Base-by-base conservation (phyloP, 805 yeast species). In the Pichia thaimueangensis region DNA sequence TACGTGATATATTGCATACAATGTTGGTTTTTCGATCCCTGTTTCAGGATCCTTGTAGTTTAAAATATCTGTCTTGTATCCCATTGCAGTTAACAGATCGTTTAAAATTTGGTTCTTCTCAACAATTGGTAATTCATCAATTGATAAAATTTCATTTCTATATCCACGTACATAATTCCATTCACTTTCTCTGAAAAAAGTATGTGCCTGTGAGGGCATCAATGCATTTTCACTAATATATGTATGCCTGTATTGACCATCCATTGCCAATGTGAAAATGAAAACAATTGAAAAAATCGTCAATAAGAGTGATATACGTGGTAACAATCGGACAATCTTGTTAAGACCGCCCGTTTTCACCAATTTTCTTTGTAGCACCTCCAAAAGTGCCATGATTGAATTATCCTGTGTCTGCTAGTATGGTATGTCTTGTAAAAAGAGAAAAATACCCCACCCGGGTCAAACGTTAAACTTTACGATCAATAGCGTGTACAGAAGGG, bases 191-290 rank as follows among this genome's bases (percentile, higher is more conserved):
- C 97, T 72, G 60, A 86, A 93, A 58, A 87, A 88, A 20, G 94
- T 80, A 52, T 82, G 81, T 3, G 93, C 97, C 60, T 93, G 97
- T 0, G 95, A 89, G 7, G 99, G 97, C 86, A 93, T 80, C 59
- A 93, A 68, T 25, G 99, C 99, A 63, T 93, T 93, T 58, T 93
- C 99, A 7, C 95, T 83, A 11, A 89, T 83, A 60, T 93, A 93
- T 2, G 96, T 87, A 48, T 70, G 64, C 42, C 97, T 69, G 59
- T 68, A 86, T 56, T 86, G 86, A 17, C 96, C 97, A 15, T 83
- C 83, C 52, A 78, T 48, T 0, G 97, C 96, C 38, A 88, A 66
- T 19, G 72, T 62, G 12, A 73, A 58, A n/a, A 93, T 64, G 78
- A 84, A 75, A 0, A 66, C 56, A 9, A 79, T 50, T 6, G 87